These are phyloP conservation scores for Coniochaeta sp. DNA, from an alignment of 2,329 filamentous ascomycete genomes.

Conservation along the genomic window DNA sequence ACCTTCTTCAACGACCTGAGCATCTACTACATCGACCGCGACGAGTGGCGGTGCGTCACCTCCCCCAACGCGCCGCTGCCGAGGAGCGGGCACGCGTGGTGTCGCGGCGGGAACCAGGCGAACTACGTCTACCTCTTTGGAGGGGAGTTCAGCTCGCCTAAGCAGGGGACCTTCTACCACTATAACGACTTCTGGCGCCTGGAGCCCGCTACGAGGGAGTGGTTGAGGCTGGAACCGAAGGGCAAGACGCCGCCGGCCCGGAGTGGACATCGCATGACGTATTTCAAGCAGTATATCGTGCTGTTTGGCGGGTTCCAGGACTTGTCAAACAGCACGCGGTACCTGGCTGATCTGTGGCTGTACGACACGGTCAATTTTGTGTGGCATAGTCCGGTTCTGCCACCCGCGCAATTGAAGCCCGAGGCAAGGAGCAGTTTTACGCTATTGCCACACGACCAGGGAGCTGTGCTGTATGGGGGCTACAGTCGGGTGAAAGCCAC, in stretches of 20 bases:
- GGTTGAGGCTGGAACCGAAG: conserved; percentile 77
- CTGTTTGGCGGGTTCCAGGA: conserved; percentile 97
- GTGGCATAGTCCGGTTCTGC: conserved; percentile 72
- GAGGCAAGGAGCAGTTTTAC: conserved; percentile 90
- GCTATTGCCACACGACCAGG: conserved; percentile 80
- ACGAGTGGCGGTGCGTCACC: conserved; percentile 86
- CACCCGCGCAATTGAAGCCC: conserved; percentile 75
- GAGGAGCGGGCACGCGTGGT: conserved; percentile 91
- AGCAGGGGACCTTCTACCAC: conserved; percentile 97
- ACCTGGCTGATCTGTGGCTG: conserved; percentile 88
- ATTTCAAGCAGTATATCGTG: conserved; percentile 94
- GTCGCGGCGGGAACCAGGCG: conserved; percentile 71
- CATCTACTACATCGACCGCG: conserved; percentile 69
- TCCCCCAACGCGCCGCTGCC: conserved; percentile 88
- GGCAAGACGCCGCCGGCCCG: conserved; percentile 76
- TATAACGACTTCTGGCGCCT: conserved; percentile 98
- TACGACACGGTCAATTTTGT: conserved; percentile 84
- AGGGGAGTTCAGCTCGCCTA: conserved; percentile 92
- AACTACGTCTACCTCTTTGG: conserved; percentile 88
- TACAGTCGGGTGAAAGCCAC: conserved; percentile 85
- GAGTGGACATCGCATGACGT: conserved; percentile 92
- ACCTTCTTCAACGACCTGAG: conserved; percentile 61
- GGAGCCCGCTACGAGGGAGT: conserved; percentile 77
- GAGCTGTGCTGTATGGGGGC: conserved; percentile 85
- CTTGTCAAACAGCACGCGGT: conserved; percentile 89